Evolutionary conservation across 495 filamentous ascomycete genomes (phyloP), one percentile per base, ranked within the genome.

Genomic region (Hyaloscypha bicolor): DNA sequence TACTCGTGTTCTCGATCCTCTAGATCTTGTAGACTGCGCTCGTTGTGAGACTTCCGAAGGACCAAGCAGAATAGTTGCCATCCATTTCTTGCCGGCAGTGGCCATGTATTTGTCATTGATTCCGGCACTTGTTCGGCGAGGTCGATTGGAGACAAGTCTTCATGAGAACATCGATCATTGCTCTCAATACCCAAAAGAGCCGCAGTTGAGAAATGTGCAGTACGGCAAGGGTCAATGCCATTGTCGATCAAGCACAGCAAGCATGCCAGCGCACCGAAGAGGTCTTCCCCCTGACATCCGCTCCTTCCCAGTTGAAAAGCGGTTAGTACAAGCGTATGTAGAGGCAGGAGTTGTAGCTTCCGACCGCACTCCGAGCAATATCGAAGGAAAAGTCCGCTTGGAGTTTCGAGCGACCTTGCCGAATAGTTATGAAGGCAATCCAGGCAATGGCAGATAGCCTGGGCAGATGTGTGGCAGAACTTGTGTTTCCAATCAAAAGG

Each of bases 391-490:
- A 81, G 59, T 2, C 78, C 78, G 62, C 77, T 81, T 4, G 68
- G 71, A 0, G 66, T 60, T 60, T 80, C n/a, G n/a, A n/a, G n/a
- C n/a, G n/a, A n/a, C n/a, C n/a, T n/a, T n/a, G n/a, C n/a, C n/a
- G n/a, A n/a, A n/a, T n/a, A n/a, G n/a, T n/a, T n/a, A n/a, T n/a
- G n/a, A n/a, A n/a, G n/a, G n/a, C n/a, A n/a, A n/a, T n/a, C n/a
- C n/a, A 80, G 72, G 42, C 62, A 76, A 70, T 80, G 75, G 30
- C 71, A 75, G n/a, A 80, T 69, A 11, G 72, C 70, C 69, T 81
- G 79, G 9, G 72, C 69, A 1, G 79, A 75, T 2, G 78, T 77
- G 64, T 81, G 79, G 63, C 79, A 81, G 62, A 81, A 80, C 65
- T 75, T 74, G 48, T 80, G 79, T 62, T 80, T 80, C 79, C 78